Percentiles rank a stretch among this genome's conserved stretches.
phyloP scores from a whole-genome alignment of 1,284 basidiomycete genomes.

The Microbotryum intermedium region DNA sequence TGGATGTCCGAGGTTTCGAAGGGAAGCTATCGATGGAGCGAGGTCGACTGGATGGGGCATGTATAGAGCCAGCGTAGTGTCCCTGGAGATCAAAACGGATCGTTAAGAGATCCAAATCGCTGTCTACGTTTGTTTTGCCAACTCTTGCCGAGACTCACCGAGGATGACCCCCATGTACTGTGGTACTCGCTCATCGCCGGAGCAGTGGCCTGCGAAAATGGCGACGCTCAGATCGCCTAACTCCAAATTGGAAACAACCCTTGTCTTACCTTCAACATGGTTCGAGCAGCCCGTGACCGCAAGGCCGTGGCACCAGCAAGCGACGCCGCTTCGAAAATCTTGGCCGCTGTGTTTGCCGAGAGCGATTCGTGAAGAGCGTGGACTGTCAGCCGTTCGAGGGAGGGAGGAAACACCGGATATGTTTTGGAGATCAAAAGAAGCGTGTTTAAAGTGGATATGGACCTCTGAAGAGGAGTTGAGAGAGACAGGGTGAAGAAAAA shows the following conservation, averaged over 20 bases:
- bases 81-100: too few relatives aligned
- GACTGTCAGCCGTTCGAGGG: constrained; percentile 68
- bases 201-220: background rate
- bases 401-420: constrained; percentile 56
- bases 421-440: constrained; percentile 73
- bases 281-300: constrained; percentile 23
- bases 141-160: too few relatives aligned
- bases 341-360: constrained; percentile 10
- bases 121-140: too few relatives aligned
- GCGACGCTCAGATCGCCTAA: background rate
- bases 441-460: constrained; percentile 77
- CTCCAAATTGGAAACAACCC: background rate
- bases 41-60: too few relatives aligned
- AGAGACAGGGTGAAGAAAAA: constrained; percentile 83
- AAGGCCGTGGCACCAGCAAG: constrained; percentile 23
- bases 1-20: too few relatives aligned
- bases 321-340: constrained; percentile 29
- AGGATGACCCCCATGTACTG: background rate
- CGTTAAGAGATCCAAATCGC: too few relatives aligned
- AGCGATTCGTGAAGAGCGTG: constrained; percentile 85
- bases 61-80: too few relatives aligned
- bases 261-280: constrained; percentile 18
- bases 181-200: background rate
- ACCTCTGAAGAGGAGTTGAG: constrained; percentile 78
- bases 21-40: too few relatives aligned